Evolutionary conservation across 2,329 filamentous ascomycete species (phyloP).

Genomic region (Colletotrichum sansevieriae): DNA sequence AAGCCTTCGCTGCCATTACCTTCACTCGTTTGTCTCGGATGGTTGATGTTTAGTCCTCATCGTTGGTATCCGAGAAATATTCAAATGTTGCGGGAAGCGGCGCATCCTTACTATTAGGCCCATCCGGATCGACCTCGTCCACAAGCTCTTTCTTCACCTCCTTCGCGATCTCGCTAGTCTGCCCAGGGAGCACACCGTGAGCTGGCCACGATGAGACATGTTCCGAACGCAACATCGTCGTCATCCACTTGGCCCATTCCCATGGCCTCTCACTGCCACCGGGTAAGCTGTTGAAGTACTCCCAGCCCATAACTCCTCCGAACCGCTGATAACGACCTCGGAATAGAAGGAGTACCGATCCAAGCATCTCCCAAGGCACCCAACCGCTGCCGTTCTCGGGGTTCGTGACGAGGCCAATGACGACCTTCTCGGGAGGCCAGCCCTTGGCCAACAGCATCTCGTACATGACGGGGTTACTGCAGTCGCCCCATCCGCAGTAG

Average conservation of each 20-base stretch:
- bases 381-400: slow-evolving; percentile 76
- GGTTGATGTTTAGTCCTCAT: slow-evolving; percentile 14
- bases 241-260: slow-evolving; percentile 83
- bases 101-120: slow-evolving; percentile 45
- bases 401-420: slow-evolving; percentile 85
- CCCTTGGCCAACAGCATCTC: slow-evolving; percentile 69
- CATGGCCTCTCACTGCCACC: slow-evolving; percentile 74
- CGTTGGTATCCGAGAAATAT: slow-evolving; percentile 50
- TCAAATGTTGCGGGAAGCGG: slow-evolving; percentile 50
- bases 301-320: slow-evolving; percentile 94
- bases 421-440: slow-evolving; percentile 80
- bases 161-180: slow-evolving; percentile 21
- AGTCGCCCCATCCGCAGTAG: slow-evolving; percentile 88
- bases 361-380: slow-evolving; percentile 62
- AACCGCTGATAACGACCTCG: slow-evolving; percentile 72
- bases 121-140: slow-evolving; percentile 47
- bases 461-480: slow-evolving; percentile 61
- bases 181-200: background rate
- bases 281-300: slow-evolving; percentile 88
- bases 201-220: slow-evolving; percentile 10
- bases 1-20: too few relatives aligned
- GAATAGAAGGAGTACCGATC: slow-evolving; percentile 57
- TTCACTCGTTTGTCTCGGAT: too few relatives aligned
- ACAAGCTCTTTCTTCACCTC: slow-evolving; percentile 35
- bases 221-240: slow-evolving; percentile 54